Percentiles rank a stretch among this genome's conserved stretches.
Conservation (phyloP, 805 yeast species). For the Candida dendrica region DNA sequence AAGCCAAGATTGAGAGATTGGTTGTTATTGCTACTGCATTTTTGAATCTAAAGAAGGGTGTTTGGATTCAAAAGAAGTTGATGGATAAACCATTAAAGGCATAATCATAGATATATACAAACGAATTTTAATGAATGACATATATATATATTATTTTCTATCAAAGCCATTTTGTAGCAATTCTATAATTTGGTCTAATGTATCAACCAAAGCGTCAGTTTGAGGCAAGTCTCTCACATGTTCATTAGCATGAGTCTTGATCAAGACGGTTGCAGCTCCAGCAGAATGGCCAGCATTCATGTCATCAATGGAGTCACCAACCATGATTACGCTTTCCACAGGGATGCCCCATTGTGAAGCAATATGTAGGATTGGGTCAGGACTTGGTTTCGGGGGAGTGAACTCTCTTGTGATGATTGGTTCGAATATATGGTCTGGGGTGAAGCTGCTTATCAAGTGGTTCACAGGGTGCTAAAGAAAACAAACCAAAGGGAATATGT, state of each 20-base stretch:
- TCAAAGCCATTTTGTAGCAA: constrained; percentile 30
- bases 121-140: not conserved
- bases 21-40: constrained; percentile 4
- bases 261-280: constrained; percentile 49
- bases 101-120: no score
- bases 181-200: constrained; percentile 29
- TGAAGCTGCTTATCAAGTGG: constrained; percentile 37
- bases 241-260: constrained; percentile 44
- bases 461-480: constrained; percentile 36
- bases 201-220: constrained; percentile 16
- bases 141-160: not conserved
- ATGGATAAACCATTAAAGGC: not conserved
- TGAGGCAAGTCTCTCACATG: constrained; percentile 31
- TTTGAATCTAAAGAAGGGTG: not conserved
- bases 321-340: constrained; percentile 51
- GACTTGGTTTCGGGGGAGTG: constrained; percentile 62
- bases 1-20: constrained; percentile 7
- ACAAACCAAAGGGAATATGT: no score
- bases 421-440: constrained; percentile 35
- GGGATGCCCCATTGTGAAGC: constrained; percentile 39
- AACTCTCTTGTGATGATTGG: constrained; percentile 59
- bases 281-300: constrained; percentile 59
- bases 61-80: not conserved
- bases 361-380: constrained; percentile 54
- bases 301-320: constrained; percentile 70